Evolutionary conservation across 768 basidiomycete genomes (phyloP).

Genomic region (Inosperma sp.): DNA sequence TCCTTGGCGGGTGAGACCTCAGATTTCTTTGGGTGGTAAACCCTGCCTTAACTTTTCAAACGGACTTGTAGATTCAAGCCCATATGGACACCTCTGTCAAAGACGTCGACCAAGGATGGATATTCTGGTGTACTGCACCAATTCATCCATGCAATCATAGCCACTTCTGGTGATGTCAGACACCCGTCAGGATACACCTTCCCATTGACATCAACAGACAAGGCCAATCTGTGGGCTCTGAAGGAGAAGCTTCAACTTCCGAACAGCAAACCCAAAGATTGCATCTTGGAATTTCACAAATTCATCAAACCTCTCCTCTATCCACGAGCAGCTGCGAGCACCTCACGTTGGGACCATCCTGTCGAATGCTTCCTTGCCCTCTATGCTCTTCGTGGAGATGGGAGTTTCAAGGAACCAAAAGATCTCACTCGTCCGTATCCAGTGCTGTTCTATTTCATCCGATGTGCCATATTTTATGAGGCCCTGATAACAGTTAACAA

Average conservation of each 20-base stretch:
- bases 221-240: not conserved
- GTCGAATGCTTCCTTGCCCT: not conserved
- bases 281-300: not conserved
- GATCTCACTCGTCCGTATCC: not conserved
- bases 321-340: not conserved
- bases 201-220: not conserved
- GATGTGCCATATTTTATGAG: not conserved
- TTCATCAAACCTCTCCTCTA: conserved; percentile 4
- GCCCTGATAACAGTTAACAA: not conserved
- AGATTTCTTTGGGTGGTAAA: not conserved
- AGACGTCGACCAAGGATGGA: not conserved
- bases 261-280: not conserved
- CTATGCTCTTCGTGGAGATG: not conserved
- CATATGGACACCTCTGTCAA: not conserved
- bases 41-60: not conserved
- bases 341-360: not conserved
- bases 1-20: not conserved
- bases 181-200: not conserved
- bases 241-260: not conserved
- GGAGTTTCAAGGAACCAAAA: conserved; percentile 2
- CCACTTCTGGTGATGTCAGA: not conserved
- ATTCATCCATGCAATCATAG: not conserved
- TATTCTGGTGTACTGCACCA: not conserved
- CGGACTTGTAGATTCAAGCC: not conserved
- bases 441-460: not conserved